Evolutionary conservation across 2,329 filamentous ascomycete species (phyloP).

Genomic region (Arthrobotrys sinensis): DNA sequence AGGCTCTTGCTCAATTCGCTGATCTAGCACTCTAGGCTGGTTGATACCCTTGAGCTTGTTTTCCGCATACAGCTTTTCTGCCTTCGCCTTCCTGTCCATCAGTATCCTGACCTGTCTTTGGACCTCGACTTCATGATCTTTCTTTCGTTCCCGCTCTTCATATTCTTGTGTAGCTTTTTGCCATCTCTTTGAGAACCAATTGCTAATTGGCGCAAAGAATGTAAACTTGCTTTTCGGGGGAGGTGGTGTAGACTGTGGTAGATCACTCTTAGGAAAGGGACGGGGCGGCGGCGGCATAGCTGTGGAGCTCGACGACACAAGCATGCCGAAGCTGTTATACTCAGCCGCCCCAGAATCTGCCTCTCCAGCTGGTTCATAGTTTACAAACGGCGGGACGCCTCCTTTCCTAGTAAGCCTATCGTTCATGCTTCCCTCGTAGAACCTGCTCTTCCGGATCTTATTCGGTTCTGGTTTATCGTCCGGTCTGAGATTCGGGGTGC

Average conservation of each 20-base stretch:
- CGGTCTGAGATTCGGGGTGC: conserved; percentile 63
- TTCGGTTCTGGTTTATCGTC: conserved; percentile 39
- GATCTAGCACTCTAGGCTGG: conserved; percentile 39
- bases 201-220: conserved; percentile 55
- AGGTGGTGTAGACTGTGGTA: conserved; percentile 39
- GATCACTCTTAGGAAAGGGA: conserved; percentile 21
- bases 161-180: conserved; percentile 57
- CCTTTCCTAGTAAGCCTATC: conserved; percentile 74
- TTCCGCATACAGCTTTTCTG: conserved; percentile 52
- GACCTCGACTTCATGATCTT: conserved; percentile 48
- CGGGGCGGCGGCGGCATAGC: conserved; percentile 43
- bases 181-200: conserved; percentile 59
- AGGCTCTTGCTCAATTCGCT: conserved; percentile 37
- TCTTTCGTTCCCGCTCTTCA: conserved; percentile 51
- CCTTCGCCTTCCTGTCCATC: conserved; percentile 48
- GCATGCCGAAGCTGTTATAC: conserved; percentile 52
- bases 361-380: conserved; percentile 29
- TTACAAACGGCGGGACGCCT: conserved; percentile 53
- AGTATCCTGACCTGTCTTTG: conserved; percentile 43
- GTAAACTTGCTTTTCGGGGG: conserved; percentile 54
- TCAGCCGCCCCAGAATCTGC: conserved; percentile 5
- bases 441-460: conserved; percentile 68
- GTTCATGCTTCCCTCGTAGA: conserved; percentile 87
- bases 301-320: conserved; percentile 12
- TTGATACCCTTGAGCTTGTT: conserved; percentile 59